A percentile compares a stretch with the other conserved stretches of the same genome.
Conservation (phyloP, 345 rosid genomes). For the Linum tenue region DNA sequence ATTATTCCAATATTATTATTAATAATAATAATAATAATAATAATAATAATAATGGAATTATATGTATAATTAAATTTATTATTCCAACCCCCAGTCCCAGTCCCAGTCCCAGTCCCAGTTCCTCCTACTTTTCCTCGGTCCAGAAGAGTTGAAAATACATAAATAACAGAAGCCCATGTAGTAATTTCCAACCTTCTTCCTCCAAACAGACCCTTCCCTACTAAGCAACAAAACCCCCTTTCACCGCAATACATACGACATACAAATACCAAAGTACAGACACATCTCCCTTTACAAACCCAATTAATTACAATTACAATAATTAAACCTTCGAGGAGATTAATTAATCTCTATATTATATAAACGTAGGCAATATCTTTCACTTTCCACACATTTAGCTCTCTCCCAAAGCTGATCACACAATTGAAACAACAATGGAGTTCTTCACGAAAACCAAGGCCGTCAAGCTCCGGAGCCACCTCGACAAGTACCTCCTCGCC, state of each 20-base stretch:
- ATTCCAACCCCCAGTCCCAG: too few relatives aligned
- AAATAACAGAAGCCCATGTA: neutral
- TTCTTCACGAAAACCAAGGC: conserved; percentile 48
- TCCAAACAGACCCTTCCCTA: neutral
- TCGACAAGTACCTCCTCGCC: conserved; percentile 68
- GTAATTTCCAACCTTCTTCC: neutral
- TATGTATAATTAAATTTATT: too few relatives aligned
- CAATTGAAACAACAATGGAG: conserved; percentile 39
- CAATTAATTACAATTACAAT: neutral
- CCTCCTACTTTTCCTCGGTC: too few relatives aligned
- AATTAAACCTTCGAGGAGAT: neutral
- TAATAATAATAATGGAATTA: too few relatives aligned
- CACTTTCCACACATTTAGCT: neutral
- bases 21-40: too few relatives aligned
- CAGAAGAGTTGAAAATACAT: too few relatives aligned
- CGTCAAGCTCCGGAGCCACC: conserved; percentile 75
- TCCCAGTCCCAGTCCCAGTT: too few relatives aligned
- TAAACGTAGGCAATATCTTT: neutral
- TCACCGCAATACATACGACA: too few relatives aligned
- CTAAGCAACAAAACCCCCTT: neutral
- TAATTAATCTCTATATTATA: neutral
- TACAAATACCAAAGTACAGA: neutral
- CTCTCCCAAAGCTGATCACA: neutral
- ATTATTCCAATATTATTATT: too few relatives aligned
- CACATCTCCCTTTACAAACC: neutral